Percentiles rank a stretch among this genome's conserved stretches.
These are phyloP conservation scores for Vanrija sp. DNA, from an alignment of 1,284 basidiomycete species.

Conservation along the genomic window DNA sequence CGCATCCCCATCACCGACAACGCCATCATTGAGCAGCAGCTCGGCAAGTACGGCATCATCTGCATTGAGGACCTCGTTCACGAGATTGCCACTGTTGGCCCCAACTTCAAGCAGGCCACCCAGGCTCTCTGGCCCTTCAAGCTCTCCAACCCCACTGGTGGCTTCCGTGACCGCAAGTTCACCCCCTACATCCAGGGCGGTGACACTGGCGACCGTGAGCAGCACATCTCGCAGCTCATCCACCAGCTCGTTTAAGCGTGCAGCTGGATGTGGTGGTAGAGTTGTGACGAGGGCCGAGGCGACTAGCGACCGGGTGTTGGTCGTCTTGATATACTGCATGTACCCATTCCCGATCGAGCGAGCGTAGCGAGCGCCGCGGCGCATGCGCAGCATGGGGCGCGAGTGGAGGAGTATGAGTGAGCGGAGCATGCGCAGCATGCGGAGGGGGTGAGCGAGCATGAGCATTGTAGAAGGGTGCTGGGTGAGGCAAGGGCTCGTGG, in stretches of 20 bases:
- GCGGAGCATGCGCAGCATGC: too few species aligned
- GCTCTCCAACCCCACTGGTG: conserved; percentile 97
- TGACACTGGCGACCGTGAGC: conserved; percentile 89
- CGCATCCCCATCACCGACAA: conserved; percentile 95
- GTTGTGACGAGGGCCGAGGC: conserved; percentile 9
- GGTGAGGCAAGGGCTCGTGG: too few species aligned
- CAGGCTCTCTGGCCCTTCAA: conserved; percentile 99
- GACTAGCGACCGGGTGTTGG: conserved; percentile 22
- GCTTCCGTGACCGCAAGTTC: conserved; percentile 97
- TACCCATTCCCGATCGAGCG: conserved; percentile 21
- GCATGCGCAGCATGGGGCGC: too few species aligned
- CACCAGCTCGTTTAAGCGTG: conserved; percentile 83
- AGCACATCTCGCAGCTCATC: conserved; percentile 94
- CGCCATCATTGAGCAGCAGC: conserved; percentile 81
- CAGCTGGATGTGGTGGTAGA: conserved; percentile 10
- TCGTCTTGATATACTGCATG: conserved; percentile 28
- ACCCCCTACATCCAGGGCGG: conserved; percentile 90
- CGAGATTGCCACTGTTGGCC: conserved; percentile 92
- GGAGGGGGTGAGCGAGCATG: not conserved
- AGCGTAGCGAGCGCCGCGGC: not conserved
- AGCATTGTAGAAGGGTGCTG: not conserved
- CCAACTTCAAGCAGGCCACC: conserved; percentile 97
- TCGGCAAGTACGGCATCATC: conserved; percentile 94
- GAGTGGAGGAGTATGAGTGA: too few species aligned
- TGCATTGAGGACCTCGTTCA: conserved; percentile 97